A percentile compares a stretch with the other conserved stretches of the same genome.
Conservation (phyloP, 257 asterid genomes). For the Nyctanthes arbortristis region DNA sequence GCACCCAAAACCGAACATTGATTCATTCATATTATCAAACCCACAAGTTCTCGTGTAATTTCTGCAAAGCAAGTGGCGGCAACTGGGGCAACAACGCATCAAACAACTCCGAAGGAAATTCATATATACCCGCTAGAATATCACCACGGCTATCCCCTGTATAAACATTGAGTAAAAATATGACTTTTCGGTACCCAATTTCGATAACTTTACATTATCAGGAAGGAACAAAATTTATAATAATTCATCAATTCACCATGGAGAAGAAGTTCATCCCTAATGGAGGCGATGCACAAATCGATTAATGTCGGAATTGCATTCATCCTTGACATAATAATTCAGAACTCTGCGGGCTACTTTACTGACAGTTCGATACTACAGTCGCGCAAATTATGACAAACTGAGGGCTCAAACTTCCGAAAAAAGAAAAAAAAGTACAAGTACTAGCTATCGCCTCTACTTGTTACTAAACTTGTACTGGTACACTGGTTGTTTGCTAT, state of each 20-base stretch:
- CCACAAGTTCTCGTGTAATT: constrained; percentile 56
- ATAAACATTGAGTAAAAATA: constrained; percentile 2
- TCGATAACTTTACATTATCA: neutral
- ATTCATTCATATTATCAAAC: constrained; percentile 19
- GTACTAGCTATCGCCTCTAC: too few species aligned
- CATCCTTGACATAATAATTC: constrained; percentile 34
- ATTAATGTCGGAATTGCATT: constrained; percentile 49
- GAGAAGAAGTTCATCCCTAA: constrained; percentile 57
- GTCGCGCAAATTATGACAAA: too few species aligned
- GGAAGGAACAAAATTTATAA: neutral
- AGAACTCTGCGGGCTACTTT: neutral
- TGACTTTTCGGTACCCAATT: neutral
- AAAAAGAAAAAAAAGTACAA: too few species aligned
- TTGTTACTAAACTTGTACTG: too few species aligned
- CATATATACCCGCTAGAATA: constrained; percentile 42
- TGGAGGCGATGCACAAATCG: constrained; percentile 48
- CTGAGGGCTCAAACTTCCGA: too few species aligned
- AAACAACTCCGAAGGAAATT: constrained; percentile 67
- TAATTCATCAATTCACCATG: constrained; percentile 34
- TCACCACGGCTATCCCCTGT: constrained; percentile 46
- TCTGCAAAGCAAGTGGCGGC: constrained; percentile 73
- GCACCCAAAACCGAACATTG: neutral
- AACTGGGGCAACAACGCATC: constrained; percentile 56
- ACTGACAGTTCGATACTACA: too few species aligned
- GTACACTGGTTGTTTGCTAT: too few species aligned